A percentile compares a stretch with the other conserved stretches of the same genome.
Evolutionary conservation across 1,284 basidiomycete genomes (phyloP).

Genomic region (Sparassis latifolia): DNA sequence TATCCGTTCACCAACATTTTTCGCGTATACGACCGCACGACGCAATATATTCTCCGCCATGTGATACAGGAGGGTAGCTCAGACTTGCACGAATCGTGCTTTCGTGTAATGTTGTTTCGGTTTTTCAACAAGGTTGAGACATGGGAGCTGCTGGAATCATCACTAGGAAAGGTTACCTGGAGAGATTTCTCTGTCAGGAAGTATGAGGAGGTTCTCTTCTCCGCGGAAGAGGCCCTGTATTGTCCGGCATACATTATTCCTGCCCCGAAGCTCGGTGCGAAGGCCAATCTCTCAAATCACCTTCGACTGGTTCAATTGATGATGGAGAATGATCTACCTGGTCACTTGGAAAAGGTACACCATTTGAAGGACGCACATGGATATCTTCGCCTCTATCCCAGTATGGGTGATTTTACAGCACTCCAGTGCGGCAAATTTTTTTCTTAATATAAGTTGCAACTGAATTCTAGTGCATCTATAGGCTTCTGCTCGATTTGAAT

Average conservation of each 20-base stretch:
- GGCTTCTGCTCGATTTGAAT: constrained; percentile 37
- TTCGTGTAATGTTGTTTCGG: constrained; percentile 37
- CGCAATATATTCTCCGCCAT: constrained; percentile 34
- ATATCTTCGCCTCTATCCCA: constrained; percentile 28
- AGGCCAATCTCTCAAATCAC: constrained; percentile 25
- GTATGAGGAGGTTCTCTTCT: constrained; percentile 28
- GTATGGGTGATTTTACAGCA: constrained; percentile 34
- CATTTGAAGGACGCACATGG: constrained; percentile 34
- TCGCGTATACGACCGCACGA: constrained; percentile 34
- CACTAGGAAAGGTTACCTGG: constrained; percentile 30
- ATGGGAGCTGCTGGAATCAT: constrained; percentile 30
- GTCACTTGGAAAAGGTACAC: constrained; percentile 22
- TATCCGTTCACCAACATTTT: constrained; percentile 39
- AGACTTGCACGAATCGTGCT: constrained; percentile 32
- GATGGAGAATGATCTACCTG: constrained; percentile 31
- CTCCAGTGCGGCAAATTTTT: constrained; percentile 29
- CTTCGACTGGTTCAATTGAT: constrained; percentile 32
- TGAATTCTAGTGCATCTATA: constrained; percentile 8
- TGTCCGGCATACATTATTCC: constrained; percentile 35
- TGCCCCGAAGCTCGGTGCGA: constrained; percentile 29
- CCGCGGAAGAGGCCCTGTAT: constrained; percentile 24
- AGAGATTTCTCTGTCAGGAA: constrained; percentile 25
- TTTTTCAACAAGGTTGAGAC: constrained; percentile 36
- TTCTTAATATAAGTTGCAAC: not conserved
- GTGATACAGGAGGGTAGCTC: constrained; percentile 32